Evolutionary conservation across 1,284 basidiomycete species (phyloP).

Genomic region (Cutaneotrichosporon mucoides): DNA sequence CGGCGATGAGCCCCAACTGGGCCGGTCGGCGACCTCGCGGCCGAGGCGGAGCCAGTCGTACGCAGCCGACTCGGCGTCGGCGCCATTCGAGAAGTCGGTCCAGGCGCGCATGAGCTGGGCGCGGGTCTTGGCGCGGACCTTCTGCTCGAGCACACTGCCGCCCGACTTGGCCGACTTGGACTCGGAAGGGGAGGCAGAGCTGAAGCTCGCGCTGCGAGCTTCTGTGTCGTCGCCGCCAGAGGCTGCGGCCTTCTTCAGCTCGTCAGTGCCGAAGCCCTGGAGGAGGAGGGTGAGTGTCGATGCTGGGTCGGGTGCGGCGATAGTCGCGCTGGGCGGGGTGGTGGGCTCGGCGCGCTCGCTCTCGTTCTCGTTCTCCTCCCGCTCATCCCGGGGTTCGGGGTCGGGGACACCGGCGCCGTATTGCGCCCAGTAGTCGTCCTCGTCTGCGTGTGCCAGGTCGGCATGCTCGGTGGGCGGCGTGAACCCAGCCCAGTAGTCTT

Average conservation of each 20-base stretch:
- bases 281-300: constrained; percentile 13
- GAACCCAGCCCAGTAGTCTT: constrained; percentile 36
- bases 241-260: neutral
- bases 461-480: constrained; percentile 13
- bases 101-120: constrained; percentile 24
- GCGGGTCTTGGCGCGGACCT: constrained; percentile 23
- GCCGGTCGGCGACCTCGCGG: constrained; percentile 21
- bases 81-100: constrained; percentile 12
- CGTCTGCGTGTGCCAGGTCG: constrained; percentile 17
- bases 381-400: neutral
- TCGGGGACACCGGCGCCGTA: constrained; percentile 24
- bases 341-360: constrained; percentile 3
- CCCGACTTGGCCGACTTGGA: neutral
- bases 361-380: too few species aligned
- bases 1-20: constrained; percentile 2
- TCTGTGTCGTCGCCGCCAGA: too few species aligned
- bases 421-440: constrained; percentile 42
- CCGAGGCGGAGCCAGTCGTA: constrained; percentile 35
- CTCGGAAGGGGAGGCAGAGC: neutral
- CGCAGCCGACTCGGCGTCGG: constrained; percentile 30
- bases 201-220: neutral
- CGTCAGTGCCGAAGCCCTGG: neutral
- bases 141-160: constrained; percentile 15
- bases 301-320: constrained; percentile 6
- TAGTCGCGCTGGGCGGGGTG: constrained; percentile 7